phyloP scores from a whole-genome alignment of 805 yeast genomes.

The Candida dajiaensis region DNA sequence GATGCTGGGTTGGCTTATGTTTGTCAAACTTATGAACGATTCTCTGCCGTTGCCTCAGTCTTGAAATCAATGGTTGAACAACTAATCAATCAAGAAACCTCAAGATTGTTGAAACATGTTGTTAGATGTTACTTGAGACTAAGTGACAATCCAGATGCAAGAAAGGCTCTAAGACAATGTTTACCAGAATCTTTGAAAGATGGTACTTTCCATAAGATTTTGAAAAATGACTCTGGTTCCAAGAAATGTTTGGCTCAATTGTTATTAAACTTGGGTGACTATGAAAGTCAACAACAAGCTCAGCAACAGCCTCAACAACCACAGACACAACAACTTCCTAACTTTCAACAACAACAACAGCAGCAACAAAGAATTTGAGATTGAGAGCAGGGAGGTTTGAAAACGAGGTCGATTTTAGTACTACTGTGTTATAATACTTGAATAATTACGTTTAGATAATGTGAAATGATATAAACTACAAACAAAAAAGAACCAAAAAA shows the following conservation, averaged over 20 bases:
- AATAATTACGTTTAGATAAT: neutral
- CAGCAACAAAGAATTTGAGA: neutral
- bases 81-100: slow-evolving; percentile 67
- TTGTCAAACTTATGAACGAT: slow-evolving; percentile 92
- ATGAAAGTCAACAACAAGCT: slow-evolving; percentile 18
- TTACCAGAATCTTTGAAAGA: slow-evolving; percentile 85
- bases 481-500: neutral
- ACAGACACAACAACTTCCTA: slow-evolving; percentile 1
- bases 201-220: slow-evolving; percentile 71
- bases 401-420: neutral
- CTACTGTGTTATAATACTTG: neutral
- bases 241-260: slow-evolving; percentile 83
- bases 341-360: neutral
- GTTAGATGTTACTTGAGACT: slow-evolving; percentile 89
- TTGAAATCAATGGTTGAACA: slow-evolving; percentile 85
- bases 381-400: neutral
- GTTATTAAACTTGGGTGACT: slow-evolving; percentile 55
- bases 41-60: slow-evolving; percentile 89
- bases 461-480: neutral
- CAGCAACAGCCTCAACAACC: slow-evolving; percentile 7
- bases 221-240: slow-evolving; percentile 84
- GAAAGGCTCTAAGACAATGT: slow-evolving; percentile 76
- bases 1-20: slow-evolving; percentile 88
- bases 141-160: slow-evolving; percentile 85
- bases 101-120: slow-evolving; percentile 84